Evolutionary conservation across 73 alveolate genomes (phyloP).

Genomic region (Tetrahymena malaccensis): DNA sequence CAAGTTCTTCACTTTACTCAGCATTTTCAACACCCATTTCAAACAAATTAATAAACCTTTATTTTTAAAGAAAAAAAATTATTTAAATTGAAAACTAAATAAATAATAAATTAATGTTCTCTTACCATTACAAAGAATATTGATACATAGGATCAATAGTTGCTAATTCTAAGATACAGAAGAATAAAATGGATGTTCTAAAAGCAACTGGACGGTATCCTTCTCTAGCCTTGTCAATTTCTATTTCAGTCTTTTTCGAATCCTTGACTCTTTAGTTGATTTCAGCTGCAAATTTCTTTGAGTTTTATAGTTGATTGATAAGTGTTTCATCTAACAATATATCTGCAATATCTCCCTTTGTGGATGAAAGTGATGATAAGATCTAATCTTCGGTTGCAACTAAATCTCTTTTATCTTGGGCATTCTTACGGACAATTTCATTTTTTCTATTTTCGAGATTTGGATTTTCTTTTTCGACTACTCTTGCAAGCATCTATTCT

Average conservation of each 20-base stretch:
- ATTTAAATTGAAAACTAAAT: not conserved
- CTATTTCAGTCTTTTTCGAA: constrained; percentile 94
- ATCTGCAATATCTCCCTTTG: constrained; percentile 91
- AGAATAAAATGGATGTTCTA: constrained; percentile 96
- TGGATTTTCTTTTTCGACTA: constrained; percentile 95
- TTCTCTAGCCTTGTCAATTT: constrained; percentile 85
- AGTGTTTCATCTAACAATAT: constrained; percentile 89
- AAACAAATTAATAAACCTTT: constrained; percentile 86
- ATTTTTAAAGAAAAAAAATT: not conserved
- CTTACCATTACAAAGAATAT: constrained; percentile 96
- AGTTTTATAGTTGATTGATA: constrained; percentile 87
- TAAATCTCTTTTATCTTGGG: constrained; percentile 76
- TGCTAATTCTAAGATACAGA: constrained; percentile 69
- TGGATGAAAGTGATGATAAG: constrained; percentile 81
- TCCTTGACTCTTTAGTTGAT: constrained; percentile 91
- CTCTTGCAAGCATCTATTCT: constrained; percentile 97
- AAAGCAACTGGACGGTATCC: constrained; percentile 96
- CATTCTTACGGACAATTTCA: constrained; percentile 60
- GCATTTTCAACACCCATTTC: constrained; percentile 97
- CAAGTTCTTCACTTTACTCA: constrained; percentile 86
- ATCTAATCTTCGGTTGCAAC: constrained; percentile 95
- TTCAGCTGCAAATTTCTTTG: constrained; percentile 94
- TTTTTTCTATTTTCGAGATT: constrained; percentile 67
- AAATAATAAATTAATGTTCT: not conserved
- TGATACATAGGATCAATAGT: constrained; percentile 98